A percentile compares a stretch with the other conserved stretches of the same genome.
Evolutionary conservation across 1,284 basidiomycete species (phyloP).

Genomic region (Mycena sp.): DNA sequence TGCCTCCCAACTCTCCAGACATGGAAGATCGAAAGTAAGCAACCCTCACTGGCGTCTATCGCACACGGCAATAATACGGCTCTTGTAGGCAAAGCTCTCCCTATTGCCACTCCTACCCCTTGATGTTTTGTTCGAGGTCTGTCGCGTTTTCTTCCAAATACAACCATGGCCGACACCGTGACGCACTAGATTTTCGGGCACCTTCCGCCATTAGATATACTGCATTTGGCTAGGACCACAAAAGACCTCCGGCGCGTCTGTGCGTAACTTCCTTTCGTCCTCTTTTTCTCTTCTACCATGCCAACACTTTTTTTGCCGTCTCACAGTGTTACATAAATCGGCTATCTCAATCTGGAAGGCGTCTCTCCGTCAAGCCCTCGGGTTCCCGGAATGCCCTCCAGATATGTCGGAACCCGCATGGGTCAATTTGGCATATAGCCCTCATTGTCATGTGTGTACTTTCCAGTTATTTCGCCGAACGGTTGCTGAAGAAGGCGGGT

Average conservation of each 20-base stretch:
- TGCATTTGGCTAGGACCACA: conserved; percentile 14
- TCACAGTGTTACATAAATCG: conserved; percentile 19
- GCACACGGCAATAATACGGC: not conserved
- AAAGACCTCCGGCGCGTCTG: conserved; percentile 14
- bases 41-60: not conserved
- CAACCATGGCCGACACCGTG: not conserved
- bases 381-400: conserved; percentile 31
- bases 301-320: not conserved
- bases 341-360: conserved; percentile 25
- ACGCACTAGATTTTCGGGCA: conserved; percentile 14
- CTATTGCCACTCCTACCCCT: conserved; percentile 38
- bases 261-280: not conserved
- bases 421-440: conserved; percentile 26
- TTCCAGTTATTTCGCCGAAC: not conserved
- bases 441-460: conserved; percentile 36
- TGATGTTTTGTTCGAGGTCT: conserved; percentile 41
- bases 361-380: conserved; percentile 17
- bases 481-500: not conserved
- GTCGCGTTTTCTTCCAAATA: not conserved
- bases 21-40: conserved; percentile 16
- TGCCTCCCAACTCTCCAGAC: not conserved
- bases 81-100: conserved; percentile 21
- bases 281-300: not conserved
- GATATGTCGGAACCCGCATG: conserved; percentile 33
- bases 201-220: conserved; percentile 20